These are phyloP conservation scores for Amanita brunnescens DNA, from an alignment of 768 basidiomycete species.

Conservation along the genomic window DNA sequence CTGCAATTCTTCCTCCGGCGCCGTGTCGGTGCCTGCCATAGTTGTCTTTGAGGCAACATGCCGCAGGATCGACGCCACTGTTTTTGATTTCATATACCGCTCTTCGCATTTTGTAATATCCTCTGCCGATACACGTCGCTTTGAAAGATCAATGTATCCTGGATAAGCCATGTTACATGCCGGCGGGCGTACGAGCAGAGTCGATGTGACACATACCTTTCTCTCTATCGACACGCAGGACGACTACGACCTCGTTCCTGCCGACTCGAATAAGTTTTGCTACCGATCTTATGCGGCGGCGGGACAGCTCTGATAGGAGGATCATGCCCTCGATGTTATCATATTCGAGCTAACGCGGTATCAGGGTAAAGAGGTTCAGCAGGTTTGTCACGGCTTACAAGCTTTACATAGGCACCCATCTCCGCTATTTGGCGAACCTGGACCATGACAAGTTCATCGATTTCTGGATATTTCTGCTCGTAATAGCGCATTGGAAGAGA, in stretches of 20 bases:
- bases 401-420: slow-evolving; percentile 99
- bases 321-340: slow-evolving; percentile 99
- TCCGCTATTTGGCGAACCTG: slow-evolving; percentile 99
- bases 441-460: slow-evolving; percentile 99
- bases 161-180: too few species aligned
- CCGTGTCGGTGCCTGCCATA: slow-evolving; percentile 29
- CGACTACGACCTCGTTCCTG: slow-evolving; percentile 97
- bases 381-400: slow-evolving; percentile 44
- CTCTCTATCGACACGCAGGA: slow-evolving; percentile 96
- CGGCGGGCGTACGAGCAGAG: background rate
- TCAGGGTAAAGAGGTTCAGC: background rate
- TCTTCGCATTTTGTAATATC: slow-evolving; percentile 99
- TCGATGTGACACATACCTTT: slow-evolving; percentile 58
- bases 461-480: slow-evolving; percentile 88
- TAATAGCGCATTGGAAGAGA: slow-evolving; percentile 71
- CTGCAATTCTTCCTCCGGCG: slow-evolving; percentile 18
- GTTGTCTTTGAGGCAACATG: slow-evolving; percentile 84
- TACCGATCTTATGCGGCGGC: slow-evolving; percentile 92
- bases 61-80: slow-evolving; percentile 87
- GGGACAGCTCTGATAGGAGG: slow-evolving; percentile 92
- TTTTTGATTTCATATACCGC: slow-evolving; percentile 95
- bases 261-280: slow-evolving; percentile 98
- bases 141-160: slow-evolving; percentile 99
- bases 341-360: slow-evolving; percentile 75
- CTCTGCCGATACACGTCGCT: slow-evolving; percentile 95